phyloP scores from a whole-genome alignment of 2,329 filamentous ascomycete species.

The Ophiostoma quercus region DNA sequence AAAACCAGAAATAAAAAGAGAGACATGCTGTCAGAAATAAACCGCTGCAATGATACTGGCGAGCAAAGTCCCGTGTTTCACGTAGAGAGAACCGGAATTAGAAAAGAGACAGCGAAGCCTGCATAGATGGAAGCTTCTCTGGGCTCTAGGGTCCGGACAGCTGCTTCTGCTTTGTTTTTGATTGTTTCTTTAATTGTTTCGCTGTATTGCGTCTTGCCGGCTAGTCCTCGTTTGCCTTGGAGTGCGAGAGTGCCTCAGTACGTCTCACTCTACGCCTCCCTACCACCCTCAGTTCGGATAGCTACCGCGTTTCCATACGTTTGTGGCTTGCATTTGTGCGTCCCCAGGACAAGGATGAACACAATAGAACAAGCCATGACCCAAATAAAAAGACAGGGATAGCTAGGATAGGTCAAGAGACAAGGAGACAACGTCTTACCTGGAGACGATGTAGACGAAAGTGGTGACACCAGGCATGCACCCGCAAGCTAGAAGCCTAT shows the following conservation, averaged over 20 bases:
- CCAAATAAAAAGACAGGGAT: background rate
- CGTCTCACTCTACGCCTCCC: background rate
- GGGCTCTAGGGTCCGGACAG: background rate
- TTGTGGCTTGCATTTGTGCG: conserved; percentile 4
- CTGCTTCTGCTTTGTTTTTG: background rate
- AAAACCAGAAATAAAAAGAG: background rate
- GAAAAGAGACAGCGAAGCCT: background rate
- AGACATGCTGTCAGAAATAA: background rate
- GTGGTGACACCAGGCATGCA: conserved; percentile 1
- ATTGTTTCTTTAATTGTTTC: background rate
- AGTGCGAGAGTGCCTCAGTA: too few species aligned
- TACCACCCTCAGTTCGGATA: background rate
- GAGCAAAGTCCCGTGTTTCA: conserved; percentile 8
- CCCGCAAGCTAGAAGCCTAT: background rate
- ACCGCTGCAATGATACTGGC: background rate
- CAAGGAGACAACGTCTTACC: background rate
- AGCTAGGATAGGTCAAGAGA: background rate
- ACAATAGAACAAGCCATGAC: background rate
- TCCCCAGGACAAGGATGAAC: background rate
- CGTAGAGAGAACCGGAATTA: background rate
- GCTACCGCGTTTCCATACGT: conserved; percentile 12
- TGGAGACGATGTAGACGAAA: conserved; percentile 3
- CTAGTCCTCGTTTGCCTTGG: background rate
- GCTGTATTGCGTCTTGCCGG: background rate
- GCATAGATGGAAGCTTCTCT: background rate